A percentile compares a stretch with the other conserved stretches of the same genome.
phyloP scores from a whole-genome alignment of 164 flowering plant species.

The Umbellularia californica region DNA sequence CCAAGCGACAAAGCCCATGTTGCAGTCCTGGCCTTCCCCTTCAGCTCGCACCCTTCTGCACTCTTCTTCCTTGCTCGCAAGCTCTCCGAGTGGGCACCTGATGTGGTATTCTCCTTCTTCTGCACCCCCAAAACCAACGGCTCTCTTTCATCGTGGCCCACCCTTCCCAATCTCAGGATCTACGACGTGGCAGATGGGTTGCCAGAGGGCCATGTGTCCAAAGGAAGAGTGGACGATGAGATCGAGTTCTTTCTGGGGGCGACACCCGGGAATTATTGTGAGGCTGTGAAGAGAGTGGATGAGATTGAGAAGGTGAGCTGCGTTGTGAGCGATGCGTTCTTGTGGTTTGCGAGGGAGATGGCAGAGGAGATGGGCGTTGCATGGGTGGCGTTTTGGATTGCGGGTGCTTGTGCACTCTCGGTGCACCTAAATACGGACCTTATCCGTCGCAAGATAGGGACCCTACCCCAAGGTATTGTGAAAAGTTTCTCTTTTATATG shows the following conservation, averaged over 20 bases:
- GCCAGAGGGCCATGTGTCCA: slow-evolving; percentile 23
- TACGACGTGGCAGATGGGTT: slow-evolving; percentile 30
- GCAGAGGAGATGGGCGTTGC: slow-evolving; percentile 39
- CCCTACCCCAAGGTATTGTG: slow-evolving; percentile 1
- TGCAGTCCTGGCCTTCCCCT: slow-evolving; percentile 10
- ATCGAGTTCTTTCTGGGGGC: slow-evolving; percentile 32
- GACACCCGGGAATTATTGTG: slow-evolving; percentile 24
- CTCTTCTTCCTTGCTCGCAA: slow-evolving; percentile 30
- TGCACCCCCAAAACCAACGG: slow-evolving; percentile 32
- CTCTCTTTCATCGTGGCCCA: neutral
- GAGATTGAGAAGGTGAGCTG: slow-evolving; percentile 22
- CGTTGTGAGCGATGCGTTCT: slow-evolving; percentile 34
- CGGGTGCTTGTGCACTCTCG: slow-evolving; percentile 22
- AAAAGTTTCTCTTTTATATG: too few species aligned
- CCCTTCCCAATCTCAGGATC: slow-evolving; percentile 11
- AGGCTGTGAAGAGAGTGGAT: slow-evolving; percentile 23
- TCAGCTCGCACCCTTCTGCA: slow-evolving; percentile 46
- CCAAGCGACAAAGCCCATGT: slow-evolving; percentile 1
- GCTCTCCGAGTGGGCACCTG: slow-evolving; percentile 32
- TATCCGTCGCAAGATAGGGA: slow-evolving; percentile 17
- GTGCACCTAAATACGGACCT: slow-evolving; percentile 25
- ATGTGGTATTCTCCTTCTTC: slow-evolving; percentile 46
- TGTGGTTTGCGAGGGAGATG: slow-evolving; percentile 29
- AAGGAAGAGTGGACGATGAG: slow-evolving; percentile 17
- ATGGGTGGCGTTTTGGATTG: slow-evolving; percentile 43